phyloP scores from a whole-genome alignment of 805 yeast species.

The Hanseniaspora mollemarum region DNA sequence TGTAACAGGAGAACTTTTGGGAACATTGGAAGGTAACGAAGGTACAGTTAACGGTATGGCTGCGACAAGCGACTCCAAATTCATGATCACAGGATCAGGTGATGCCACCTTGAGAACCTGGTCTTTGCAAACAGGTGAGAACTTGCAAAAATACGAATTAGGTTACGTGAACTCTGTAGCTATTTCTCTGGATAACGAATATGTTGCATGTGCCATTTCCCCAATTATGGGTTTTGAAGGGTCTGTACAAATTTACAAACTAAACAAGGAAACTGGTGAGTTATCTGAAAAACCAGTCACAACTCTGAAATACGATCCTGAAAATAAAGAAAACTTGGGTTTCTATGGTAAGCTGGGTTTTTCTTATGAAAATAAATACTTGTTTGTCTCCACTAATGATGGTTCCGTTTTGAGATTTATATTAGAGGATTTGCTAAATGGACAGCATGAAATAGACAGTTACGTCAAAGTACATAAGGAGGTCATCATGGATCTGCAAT shows the following conservation, averaged over 20 bases:
- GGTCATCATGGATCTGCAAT: constrained; percentile 78
- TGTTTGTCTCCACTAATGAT: constrained; percentile 79
- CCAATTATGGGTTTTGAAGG: constrained; percentile 86
- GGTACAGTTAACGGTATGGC: constrained; percentile 96
- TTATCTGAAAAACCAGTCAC: constrained; percentile 25
- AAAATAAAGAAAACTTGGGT: constrained; percentile 28
- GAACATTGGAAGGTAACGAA: constrained; percentile 76
- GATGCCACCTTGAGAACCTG: constrained; percentile 78
- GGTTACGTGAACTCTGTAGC: constrained; percentile 75
- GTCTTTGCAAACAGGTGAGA: constrained; percentile 69
- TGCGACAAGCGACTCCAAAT: constrained; percentile 56
- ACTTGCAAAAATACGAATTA: constrained; percentile 58
- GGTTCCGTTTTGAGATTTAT: constrained; percentile 77
- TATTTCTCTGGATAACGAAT: constrained; percentile 60
- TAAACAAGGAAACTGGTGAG: constrained; percentile 34
- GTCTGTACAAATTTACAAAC: constrained; percentile 54
- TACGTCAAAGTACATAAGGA: constrained; percentile 61
- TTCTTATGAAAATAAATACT: constrained; percentile 61
- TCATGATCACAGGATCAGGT: constrained; percentile 80
- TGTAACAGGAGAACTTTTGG: constrained; percentile 90
- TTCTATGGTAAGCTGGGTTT: constrained; percentile 38
- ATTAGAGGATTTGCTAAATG: constrained; percentile 21
- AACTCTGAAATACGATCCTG: background rate
- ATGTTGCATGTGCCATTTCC: constrained; percentile 68
- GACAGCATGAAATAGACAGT: constrained; percentile 41